Evolutionary conservation across 768 basidiomycete genomes (phyloP), one percentile per base, ranked within the genome.

Genomic region (Suillus cothurnatus): DNA sequence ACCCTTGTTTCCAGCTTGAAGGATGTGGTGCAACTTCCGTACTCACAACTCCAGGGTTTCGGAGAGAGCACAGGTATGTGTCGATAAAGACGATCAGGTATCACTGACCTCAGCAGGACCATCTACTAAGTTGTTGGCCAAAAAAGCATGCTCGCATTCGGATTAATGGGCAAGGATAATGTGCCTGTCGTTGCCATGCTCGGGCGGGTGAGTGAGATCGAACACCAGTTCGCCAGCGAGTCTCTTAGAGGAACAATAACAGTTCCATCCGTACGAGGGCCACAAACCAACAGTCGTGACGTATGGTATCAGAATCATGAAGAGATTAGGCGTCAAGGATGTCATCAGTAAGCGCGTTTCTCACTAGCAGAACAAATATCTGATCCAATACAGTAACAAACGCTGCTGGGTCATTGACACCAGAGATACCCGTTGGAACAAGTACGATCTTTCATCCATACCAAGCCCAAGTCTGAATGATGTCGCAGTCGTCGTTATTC

Each of bases 181-280:
- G 83, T 91, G 0, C 91, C 95, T 0, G 94, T 92, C 14, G 92
- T 96, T 4, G 92, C 90, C 12, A 95, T 95, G 91, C 87, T 96
- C 36, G 94, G 94, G 65, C 82, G 95, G 73, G 92, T 93, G 70
- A 62, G 86, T 75, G 21, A 6, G 9, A 26, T 31, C 26, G 15
- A 59, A 31, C 38, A 31, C 19, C 19, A 41, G 4, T 59, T 59
- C 19, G 1, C 17, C 26, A 21, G 17, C 17, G 19, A 31, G 6
- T 59, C 31, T 28, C 14, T 31, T 41, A 28, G 19, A 28, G 9
- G 14, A 12, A 28, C 1, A 3, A 28, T 14, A 61, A 62, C 69
- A 94, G 92, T 91, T 94, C 70, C 93, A 94, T 74, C 82, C 86
- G 1, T 97, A 95, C 68, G 94, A 97, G 78, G 95, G 95, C 3